Evolutionary conservation across 2,329 filamentous ascomycete genomes (phyloP).

Genomic region (Aspergillus carbonarius): DNA sequence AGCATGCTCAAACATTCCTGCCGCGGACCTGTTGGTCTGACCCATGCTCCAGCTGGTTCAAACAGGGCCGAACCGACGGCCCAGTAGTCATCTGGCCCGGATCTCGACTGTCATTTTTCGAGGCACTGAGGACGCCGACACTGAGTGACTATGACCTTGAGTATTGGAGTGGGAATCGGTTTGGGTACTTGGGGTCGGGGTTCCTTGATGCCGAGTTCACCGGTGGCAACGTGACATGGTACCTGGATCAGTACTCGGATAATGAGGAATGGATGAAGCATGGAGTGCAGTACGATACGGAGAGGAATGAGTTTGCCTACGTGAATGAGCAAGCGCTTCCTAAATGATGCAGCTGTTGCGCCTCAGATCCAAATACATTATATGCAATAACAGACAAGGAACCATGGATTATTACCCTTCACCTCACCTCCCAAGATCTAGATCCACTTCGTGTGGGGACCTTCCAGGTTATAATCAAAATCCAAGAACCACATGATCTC

Average conservation of each 20-base stretch:
- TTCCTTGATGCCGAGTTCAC: constrained; percentile 10
- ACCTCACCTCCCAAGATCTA: no score
- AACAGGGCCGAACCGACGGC: constrained; percentile 8
- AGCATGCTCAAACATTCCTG: constrained; percentile 13
- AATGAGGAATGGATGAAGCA: background rate
- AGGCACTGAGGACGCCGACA: background rate
- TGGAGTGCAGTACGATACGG: background rate
- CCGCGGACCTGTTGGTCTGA: constrained; percentile 18
- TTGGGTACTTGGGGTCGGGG: constrained; percentile 11
- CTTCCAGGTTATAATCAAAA: no score
- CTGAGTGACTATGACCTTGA: constrained; percentile 14
- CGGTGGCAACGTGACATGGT: constrained; percentile 8
- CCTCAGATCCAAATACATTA: background rate
- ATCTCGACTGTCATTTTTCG: constrained; percentile 8
- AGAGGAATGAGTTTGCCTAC: background rate
- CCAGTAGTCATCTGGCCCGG: constrained; percentile 15
- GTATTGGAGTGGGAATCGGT: constrained; percentile 14
- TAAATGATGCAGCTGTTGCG: background rate
- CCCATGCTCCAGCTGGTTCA: constrained; percentile 18
- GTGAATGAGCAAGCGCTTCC: background rate
- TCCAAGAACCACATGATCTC: constrained; percentile 21
- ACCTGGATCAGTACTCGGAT: constrained; percentile 12
- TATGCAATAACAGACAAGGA: background rate
- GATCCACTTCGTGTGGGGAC: no score
- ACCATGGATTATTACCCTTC: no score